Evolutionary conservation across 129 eudicot species (phyloP), one percentile per base, ranked within the genome.

Genomic region (Pittosporum tobira): DNA sequence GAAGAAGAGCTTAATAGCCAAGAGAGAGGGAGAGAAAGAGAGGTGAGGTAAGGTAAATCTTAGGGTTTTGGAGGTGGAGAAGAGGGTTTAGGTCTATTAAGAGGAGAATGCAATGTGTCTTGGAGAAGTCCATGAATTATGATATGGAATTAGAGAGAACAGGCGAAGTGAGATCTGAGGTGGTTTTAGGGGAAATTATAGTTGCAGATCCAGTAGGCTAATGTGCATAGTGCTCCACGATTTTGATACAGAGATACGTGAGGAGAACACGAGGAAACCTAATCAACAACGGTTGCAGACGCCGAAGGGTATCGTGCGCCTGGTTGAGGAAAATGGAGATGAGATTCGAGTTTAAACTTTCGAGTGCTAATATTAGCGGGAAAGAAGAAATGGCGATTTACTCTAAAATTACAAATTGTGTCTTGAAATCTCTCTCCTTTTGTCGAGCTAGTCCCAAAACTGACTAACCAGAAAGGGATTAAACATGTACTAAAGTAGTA

Each of bases 21-120:
- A 77, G 24, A 81, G 88, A 5, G 97, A 79, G 31, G 81, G 20
- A 40, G 51, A 24, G 65, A 78, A 62, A 22, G 77, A 60, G 72
- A 71, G 37, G 50, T 64, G 69, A 72, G 67, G 60, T 80, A 80
- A 16, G 67, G 43, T 42, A 68, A 61, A 59, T 69, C n/a, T n/a
- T 67, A 70, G 66, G 76, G 62, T 62, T 77, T 67, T 47, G 71
- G 70, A 57, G 63, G 40, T 52, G 63, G 55, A 81, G 71, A 25
- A 89, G 63, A 0, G 95, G 97, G 19, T 67, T 62, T 21, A 89
- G 91, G 72, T 89, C 97, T 28, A 89, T 64, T 28, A 85, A 64
- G 61, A 89, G 81, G 23, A 89, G 77, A 25, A 89, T 62, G 10
- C 97, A 78, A 9, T 77, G 81, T 5, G 94, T 77, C 58, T 51